Evolutionary conservation across 768 basidiomycete species (phyloP), one percentile per base, ranked within the genome.

Genomic region (Leccinum ochraceum): DNA sequence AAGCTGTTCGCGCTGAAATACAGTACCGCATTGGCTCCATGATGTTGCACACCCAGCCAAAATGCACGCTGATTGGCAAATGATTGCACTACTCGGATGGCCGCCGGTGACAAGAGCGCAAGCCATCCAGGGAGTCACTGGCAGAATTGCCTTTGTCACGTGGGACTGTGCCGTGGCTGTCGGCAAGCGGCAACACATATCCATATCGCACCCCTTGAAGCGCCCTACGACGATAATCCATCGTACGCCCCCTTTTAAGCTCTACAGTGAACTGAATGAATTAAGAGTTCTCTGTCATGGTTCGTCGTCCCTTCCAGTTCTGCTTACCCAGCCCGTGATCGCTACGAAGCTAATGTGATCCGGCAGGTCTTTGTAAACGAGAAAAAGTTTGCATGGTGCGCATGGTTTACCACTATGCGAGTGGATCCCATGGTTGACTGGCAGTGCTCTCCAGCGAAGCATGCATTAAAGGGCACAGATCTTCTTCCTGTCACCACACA

Each of bases 401-500:
- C 71, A 53, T n/a, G 48, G 42, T 34, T 60, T 30, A 6, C 57
- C 36, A 44, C 28, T 36, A 44, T 48, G 24, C 32, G 16, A 13
- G 22, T 30, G 36, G 39, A 51, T 63, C 32, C 34, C 24, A 28
- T 53, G 60, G 54, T 63, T 73, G 26, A 66, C 63, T n/a, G 10
- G 16, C 39, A 54, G 22, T 34, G 17, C 37, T 44, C 54, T 36
- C 22, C 67, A 95, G 94, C 74, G 90, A 90, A 78, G 89, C 92
- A 13, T 97, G 95, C 75, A 95, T 95, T 72, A 95, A 95, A 76
- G 95, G 95, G 0, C 94, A 97, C 69, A 87, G 95, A 56, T 95
- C 94, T 13, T 94, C 93, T 3, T 86, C 86, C 14, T 97, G 95
- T 73, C 83, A 83, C 53, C 95, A 97, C 71, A 86, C 86, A 32